Base-by-base conservation (phyloP, 305 asterid genomes). In the Fraxinus paxiana region DNA sequence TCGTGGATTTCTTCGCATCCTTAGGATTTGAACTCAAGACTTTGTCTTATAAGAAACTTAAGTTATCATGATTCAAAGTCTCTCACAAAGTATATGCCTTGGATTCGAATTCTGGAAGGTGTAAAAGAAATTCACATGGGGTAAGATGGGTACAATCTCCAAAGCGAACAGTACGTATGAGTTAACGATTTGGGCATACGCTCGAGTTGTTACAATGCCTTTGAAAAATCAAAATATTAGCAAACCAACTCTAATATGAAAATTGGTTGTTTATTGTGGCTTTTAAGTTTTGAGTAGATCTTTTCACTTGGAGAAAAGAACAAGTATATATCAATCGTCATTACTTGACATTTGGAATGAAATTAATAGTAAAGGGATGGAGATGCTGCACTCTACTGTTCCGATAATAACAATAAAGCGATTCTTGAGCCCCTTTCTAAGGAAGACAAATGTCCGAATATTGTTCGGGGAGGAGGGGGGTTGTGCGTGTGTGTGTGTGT, bases 401-500 rank as follows among this genome's bases (percentile, higher is more conserved):
- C 76, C 73, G 74, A 82, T 30, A 71, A 24, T 67, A 13, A 17
- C 26, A 70, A 80, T 22, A 37, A n/a, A 59, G 73, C 15, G 70
- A 78, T 61, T 35, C 78, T 38, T 28, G 22, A 76, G 67, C 51
- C 41, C 17, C 20, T 30, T 81, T 26, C 48, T 41, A 80, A 80
- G 33, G 48, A 46, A 9, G 33, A 15, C 0, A 9, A 12, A 1
- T 26, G 34, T 26, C 18, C 7, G 6, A 51, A n/a, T 76, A 76
- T 13, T 7, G 8, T 6, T 34, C 8, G 37, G 37, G 20, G 38
- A 1, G 3, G 4, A 0, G 48, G 15, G 2, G 51, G 3, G 6
- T 3, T 3, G 56, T n/a, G 22, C 3, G 15, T 12, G 22, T 6
- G 15, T 12, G 46, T 24, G 82, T 2, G 76, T 22, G 35, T 34